A percentile compares a stretch with the other conserved stretches of the same genome.
Evolutionary conservation across 129 eudicot genomes (phyloP).

Genomic region (Cynara cardunculus): DNA sequence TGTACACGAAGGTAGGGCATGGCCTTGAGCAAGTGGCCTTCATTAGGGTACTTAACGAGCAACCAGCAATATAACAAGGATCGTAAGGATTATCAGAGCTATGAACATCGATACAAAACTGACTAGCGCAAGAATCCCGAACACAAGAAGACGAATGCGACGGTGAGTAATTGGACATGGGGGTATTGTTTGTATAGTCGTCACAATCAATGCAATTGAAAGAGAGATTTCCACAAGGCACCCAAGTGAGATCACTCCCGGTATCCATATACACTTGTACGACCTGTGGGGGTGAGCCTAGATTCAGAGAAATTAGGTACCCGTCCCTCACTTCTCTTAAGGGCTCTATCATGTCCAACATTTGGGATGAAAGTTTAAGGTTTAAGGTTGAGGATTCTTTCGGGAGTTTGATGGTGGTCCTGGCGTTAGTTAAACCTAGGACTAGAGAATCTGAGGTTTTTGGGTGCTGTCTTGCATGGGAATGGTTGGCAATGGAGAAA

Average conservation of each 20-base stretch:
- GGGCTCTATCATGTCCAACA: constrained; percentile 55
- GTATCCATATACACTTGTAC: constrained; percentile 71
- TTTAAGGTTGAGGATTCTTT: constrained; percentile 27
- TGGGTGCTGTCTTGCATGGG: constrained; percentile 41
- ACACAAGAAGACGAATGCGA: constrained; percentile 47
- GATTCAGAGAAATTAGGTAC: constrained; percentile 52
- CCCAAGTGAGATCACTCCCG: constrained; percentile 83
- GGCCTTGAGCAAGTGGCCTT: constrained; percentile 57
- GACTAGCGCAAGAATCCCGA: constrained; percentile 57
- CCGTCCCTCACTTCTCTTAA: constrained; percentile 72
- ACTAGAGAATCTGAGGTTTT: constrained; percentile 40
- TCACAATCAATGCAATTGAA: constrained; percentile 65
- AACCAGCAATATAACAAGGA: constrained; percentile 56
- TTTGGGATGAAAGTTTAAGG: constrained; percentile 32
- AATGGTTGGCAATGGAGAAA: constrained; percentile 20
- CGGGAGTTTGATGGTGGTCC: constrained; percentile 37
- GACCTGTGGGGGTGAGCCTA: constrained; percentile 70
- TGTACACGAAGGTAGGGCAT: constrained; percentile 76
- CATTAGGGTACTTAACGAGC: constrained; percentile 56
- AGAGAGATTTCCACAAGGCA: constrained; percentile 67
- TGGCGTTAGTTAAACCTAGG: constrained; percentile 54
- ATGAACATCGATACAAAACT: constrained; percentile 57
- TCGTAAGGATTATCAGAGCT: constrained; percentile 60
- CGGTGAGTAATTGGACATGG: constrained; percentile 50
- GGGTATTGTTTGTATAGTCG: constrained; percentile 40